Evolutionary conservation across 1,139 yeast genomes (phyloP), one percentile per base, ranked within the genome.

Genomic region (Pneumocystis oryctolagi): DNA sequence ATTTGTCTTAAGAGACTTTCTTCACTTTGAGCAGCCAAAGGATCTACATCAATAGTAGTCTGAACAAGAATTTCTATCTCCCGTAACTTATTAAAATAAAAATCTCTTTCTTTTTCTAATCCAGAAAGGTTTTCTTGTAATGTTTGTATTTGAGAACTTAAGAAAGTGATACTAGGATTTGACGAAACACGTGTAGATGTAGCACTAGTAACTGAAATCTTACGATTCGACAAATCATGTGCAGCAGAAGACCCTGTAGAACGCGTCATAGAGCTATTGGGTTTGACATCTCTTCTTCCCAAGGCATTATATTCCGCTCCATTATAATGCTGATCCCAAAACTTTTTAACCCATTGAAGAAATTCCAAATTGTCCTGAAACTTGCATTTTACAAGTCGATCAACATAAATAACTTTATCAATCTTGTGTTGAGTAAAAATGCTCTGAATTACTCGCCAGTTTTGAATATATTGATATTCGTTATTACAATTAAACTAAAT

Each of bases 361-460:
- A 92, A 85, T 75, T 90, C 97, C 70, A 92, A 79, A 73, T 92
- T 92, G 71, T 92, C 98, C 73, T 92, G 98, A 70, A 92, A 81
- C 69, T 89, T 80, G 75, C 97, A 92, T 74, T 88, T 89, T 72
- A 87, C 82, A 67, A 92, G 79, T 67, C 81, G 79, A 66, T 89
- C 96, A 56, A 89, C 94, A 60, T 90, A 90, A 57, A 94, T 82
- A 25, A 82, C 79, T 69, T 89, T 84, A 65, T 85, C 83, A 66
- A 92, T 84, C 60, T 78, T 77, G 71, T 89, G 90, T 69, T 78
- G 82, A 53, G 82, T 80, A 71, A 92, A 89, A 25, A 84, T 81
- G 32, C 85, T 79, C 75, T 92, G 99, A 59, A 92, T 76, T 2
- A 94, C 79, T 74, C 92, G 92, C 81, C 84, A 89, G 73, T 92